These are phyloP conservation scores for Gyromitra esculenta DNA, from an alignment of 2,329 filamentous ascomycete genomes.

Conservation along the genomic window DNA sequence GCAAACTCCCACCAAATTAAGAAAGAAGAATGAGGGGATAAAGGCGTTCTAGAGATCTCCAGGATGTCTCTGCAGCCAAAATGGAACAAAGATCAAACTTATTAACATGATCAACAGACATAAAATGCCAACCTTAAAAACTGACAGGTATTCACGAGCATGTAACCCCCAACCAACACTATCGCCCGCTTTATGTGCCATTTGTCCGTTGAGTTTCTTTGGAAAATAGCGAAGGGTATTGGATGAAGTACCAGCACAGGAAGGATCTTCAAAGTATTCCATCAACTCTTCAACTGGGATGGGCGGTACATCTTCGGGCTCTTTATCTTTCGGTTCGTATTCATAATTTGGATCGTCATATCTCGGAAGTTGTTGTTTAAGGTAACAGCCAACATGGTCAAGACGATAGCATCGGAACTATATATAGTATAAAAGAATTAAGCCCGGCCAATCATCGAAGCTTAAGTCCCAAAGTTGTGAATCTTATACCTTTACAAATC, in stretches of 20 bases:
- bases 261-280: slow-evolving; percentile 5
- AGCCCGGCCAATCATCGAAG: not conserved
- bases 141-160: not conserved
- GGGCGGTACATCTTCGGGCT: not conserved
- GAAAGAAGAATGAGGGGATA: not conserved
- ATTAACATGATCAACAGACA: not conserved
- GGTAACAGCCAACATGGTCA: not conserved
- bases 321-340: not conserved
- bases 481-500: slow-evolving; percentile 29
- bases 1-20: not conserved
- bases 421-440: not conserved
- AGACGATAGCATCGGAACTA: not conserved
- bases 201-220: slow-evolving; percentile 3
- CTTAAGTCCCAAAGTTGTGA: too few species aligned
- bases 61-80: not conserved
- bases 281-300: not conserved
- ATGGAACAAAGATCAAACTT: not conserved
- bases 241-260: slow-evolving; percentile 1
- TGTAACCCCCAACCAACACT: slow-evolving; percentile 2
- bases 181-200: not conserved
- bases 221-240: not conserved
- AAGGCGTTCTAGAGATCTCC: not conserved
- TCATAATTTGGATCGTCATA: not conserved
- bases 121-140: not conserved
- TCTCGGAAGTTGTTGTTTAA: not conserved